Conservation (phyloP, 176 grass and related monocot species). For the Oryza longistaminata region DNA sequence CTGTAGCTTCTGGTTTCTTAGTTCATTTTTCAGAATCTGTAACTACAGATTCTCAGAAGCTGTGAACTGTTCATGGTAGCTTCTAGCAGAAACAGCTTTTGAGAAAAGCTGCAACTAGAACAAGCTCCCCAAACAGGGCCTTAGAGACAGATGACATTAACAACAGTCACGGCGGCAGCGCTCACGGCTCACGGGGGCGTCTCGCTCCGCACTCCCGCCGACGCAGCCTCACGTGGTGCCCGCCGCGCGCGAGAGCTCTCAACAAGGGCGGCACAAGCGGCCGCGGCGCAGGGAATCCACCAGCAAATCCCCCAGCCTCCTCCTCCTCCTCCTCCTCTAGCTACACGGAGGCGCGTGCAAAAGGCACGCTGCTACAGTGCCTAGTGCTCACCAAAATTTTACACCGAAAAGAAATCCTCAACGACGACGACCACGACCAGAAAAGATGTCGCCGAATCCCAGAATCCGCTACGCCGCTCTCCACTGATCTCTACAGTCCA, state of each 20-base stretch:
- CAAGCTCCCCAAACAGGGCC: no score
- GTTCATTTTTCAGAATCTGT: no score
- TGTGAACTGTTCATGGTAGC: no score
- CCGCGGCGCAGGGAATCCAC: not conserved
- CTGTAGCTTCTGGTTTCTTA: no score
- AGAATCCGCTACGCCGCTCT: not conserved
- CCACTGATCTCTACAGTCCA: not conserved
- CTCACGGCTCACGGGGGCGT: no score
- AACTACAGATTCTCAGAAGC: no score
- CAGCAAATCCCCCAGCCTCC: no score
- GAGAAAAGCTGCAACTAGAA: no score
- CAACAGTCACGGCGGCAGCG: no score
- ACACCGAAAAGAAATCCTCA: not conserved
- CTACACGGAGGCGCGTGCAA: not conserved
- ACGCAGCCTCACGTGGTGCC: not conserved
- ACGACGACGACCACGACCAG: not conserved
- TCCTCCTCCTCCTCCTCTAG: no score
- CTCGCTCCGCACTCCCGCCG: not conserved
- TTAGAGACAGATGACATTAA: no score
- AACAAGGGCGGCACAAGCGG: constrained; percentile 18
- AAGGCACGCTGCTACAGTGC: not conserved
- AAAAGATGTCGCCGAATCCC: constrained; percentile 6
- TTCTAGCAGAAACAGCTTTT: no score
- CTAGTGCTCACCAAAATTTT: not conserved
- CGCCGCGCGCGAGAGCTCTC: not conserved